Evolutionary conservation across 1,284 basidiomycete genomes (phyloP).

Genomic region (Fistulina hepatica): DNA sequence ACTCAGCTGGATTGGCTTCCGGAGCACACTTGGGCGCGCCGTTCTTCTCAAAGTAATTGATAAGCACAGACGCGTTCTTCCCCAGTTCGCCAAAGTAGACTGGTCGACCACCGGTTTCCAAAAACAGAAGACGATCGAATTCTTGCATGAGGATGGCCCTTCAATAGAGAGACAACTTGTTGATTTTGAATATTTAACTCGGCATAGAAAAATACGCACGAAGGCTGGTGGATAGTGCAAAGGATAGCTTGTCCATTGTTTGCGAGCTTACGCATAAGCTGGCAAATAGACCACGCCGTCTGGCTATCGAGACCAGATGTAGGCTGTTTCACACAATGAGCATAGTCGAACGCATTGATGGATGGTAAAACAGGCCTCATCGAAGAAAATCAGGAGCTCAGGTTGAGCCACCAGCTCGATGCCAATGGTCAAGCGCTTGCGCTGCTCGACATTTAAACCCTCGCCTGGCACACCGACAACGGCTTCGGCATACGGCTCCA

Average conservation of each 20-base stretch:
- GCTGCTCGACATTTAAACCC: constrained; percentile 37
- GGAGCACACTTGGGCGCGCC: constrained; percentile 38
- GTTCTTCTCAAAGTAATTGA: constrained; percentile 62
- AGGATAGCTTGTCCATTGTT: constrained; percentile 52
- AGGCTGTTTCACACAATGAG: too few relatives aligned
- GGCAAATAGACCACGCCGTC: constrained; percentile 78
- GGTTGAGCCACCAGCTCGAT: constrained; percentile 29
- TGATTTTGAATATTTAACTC: not conserved
- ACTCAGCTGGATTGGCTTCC: constrained; percentile 31
- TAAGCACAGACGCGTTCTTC: constrained; percentile 39
- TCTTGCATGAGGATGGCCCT: constrained; percentile 16
- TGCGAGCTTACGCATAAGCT: constrained; percentile 74
- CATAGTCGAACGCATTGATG: constrained; percentile 5
- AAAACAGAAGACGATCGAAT: constrained; percentile 35
- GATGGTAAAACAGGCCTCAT: too few relatives aligned
- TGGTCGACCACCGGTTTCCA: constrained; percentile 61
- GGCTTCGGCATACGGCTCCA: constrained; percentile 53
- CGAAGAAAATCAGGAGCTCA: constrained; percentile 56
- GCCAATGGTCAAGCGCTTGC: constrained; percentile 46
- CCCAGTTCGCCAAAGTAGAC: constrained; percentile 76
- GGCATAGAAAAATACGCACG: not conserved
- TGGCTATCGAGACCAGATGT: constrained; percentile 84
- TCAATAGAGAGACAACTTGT: too few relatives aligned
- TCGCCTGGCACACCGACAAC: constrained; percentile 54
- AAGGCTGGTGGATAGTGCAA: constrained; percentile 14